Conservation (phyloP, 2,329 filamentous ascomycete genomes). For the Pseudogymnoascus sp. region DNA sequence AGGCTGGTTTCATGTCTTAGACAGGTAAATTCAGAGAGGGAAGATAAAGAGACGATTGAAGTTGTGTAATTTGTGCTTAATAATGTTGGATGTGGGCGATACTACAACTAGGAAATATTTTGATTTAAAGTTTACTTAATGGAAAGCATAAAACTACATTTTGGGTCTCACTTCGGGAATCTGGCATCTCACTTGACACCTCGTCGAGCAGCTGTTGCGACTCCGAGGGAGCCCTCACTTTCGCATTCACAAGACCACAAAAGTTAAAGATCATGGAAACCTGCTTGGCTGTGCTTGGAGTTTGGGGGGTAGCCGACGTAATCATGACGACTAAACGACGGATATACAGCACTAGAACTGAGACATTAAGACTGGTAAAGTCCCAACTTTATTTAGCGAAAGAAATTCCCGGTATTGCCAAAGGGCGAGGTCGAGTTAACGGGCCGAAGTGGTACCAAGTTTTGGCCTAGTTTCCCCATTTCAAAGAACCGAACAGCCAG, state of each 20-base stretch:
- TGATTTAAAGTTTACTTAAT: background rate
- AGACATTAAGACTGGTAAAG: background rate
- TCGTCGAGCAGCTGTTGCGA: background rate
- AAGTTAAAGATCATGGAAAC: background rate
- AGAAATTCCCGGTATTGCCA: background rate
- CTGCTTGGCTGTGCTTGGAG: background rate
- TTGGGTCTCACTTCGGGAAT: background rate
- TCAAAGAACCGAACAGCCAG: background rate
- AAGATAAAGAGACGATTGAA: background rate
- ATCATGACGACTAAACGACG: background rate
- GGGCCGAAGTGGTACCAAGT: background rate
- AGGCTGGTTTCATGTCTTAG: conserved; percentile 45
- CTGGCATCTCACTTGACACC: background rate
- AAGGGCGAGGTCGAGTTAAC: background rate
- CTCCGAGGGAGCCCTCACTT: too few relatives aligned
- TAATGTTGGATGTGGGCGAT: conserved; percentile 1
- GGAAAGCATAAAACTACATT: background rate
- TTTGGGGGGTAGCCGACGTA: background rate
- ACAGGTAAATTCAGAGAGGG: background rate
- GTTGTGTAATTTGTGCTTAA: conserved; percentile 4
- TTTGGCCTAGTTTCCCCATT: background rate
- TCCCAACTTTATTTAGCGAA: background rate
- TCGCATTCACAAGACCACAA: background rate
- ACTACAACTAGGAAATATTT: background rate
- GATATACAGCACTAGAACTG: background rate